Conservation (phyloP, 2,329 filamentous ascomycete genomes). For the Fusarium verrucosum region DNA sequence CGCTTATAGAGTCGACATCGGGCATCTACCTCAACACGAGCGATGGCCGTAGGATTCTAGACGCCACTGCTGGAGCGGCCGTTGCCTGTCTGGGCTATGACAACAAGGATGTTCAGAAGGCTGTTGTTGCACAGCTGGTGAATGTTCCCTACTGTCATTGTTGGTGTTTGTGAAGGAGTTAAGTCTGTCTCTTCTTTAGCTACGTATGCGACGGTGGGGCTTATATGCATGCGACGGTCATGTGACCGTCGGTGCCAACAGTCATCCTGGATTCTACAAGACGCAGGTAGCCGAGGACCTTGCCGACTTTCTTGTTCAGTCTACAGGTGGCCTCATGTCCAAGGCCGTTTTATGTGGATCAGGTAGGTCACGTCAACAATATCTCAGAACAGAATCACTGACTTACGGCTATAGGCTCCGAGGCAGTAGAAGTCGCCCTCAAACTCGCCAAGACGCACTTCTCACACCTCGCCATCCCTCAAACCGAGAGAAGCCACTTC, state of each 20-base stretch:
- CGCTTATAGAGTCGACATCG: slow-evolving; percentile 28
- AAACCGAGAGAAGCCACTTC: slow-evolving; percentile 30
- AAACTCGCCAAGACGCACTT: slow-evolving; percentile 38
- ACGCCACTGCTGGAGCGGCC: slow-evolving; percentile 39
- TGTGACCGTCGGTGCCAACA: no score
- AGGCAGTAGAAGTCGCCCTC: slow-evolving; percentile 36
- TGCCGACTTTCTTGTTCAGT: slow-evolving; percentile 35
- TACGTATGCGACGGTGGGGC: no score
- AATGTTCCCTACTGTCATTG: slow-evolving; percentile 37
- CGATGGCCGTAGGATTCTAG: slow-evolving; percentile 38
- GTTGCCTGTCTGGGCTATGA: slow-evolving; percentile 39
- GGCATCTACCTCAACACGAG: slow-evolving; percentile 36
- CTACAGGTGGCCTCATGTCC: slow-evolving; percentile 30
- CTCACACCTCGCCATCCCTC: slow-evolving; percentile 24
- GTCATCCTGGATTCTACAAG: slow-evolving; percentile 38
- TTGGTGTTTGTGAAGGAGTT: no score
- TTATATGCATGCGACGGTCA: no score
- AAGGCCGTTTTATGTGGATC: slow-evolving; percentile 38
- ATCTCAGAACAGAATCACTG: accelerated
- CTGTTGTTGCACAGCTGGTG: slow-evolving; percentile 29
- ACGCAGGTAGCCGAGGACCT: slow-evolving; percentile 33
- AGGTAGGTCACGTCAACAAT: slow-evolving; percentile 1
- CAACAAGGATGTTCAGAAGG: slow-evolving; percentile 38
- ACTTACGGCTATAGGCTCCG: slow-evolving; percentile 6
- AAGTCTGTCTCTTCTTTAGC: no score